phyloP scores from a whole-genome alignment of 2,329 filamentous ascomycete species.

The Tolypocladium nubicola region DNA sequence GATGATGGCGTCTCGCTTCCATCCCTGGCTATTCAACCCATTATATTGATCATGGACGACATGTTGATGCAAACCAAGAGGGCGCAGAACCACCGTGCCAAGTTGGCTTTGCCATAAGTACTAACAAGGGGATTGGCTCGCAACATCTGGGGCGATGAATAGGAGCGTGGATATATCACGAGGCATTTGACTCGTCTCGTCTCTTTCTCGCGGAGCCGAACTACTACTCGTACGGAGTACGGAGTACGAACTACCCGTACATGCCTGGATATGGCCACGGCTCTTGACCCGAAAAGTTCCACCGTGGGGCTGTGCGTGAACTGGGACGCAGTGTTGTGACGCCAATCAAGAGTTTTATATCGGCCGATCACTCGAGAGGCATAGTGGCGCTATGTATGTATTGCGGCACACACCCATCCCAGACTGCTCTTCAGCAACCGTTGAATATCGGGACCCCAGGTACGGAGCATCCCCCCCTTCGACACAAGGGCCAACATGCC shows the following conservation, averaged over 20 bases:
- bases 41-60: background rate
- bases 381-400: background rate
- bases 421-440: too few species aligned
- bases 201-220: background rate
- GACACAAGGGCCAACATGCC: background rate
- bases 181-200: background rate
- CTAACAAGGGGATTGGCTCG: background rate
- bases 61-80: background rate
- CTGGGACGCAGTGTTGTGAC: background rate
- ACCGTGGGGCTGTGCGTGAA: too few species aligned
- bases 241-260: too few species aligned
- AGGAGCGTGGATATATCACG: background rate
- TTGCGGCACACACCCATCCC: background rate
- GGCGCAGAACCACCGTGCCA: too few species aligned
- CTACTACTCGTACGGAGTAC: background rate
- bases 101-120: background rate
- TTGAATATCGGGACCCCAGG: background rate
- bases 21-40: background rate
- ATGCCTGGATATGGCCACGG: background rate
- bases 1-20: background rate
- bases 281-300: too few species aligned
- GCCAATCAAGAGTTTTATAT: background rate
- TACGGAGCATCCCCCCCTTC: background rate
- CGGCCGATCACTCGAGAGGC: background rate
- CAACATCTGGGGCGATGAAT: background rate